Base-by-base conservation (phyloP, 2,329 filamentous ascomycete species). In the Colletotrichum magnum region DNA sequence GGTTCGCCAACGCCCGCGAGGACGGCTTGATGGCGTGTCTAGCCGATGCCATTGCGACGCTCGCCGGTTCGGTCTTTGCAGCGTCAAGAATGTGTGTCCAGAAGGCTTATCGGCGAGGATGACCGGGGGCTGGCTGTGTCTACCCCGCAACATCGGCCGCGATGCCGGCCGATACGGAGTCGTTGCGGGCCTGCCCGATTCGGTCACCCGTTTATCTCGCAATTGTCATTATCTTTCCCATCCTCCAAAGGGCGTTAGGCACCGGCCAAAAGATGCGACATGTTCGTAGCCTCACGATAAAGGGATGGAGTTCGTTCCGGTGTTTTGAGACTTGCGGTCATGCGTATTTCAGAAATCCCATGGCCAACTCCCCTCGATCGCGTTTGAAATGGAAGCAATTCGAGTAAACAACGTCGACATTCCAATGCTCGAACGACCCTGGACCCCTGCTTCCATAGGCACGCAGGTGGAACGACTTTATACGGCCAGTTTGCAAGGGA, bases 1-100 rank as follows among this genome's bases (percentile, higher is more conserved):
- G 36, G 13, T 65, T 59, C 24, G 62, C 62, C 16, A 65, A 48
- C 12, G 54, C 54, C 26, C 62, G 18, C 62, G 9, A 18, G 5
- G 62, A 65, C 15, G 62, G 54, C 5, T 59, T 47, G 39, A 65
- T 39, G 6, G 39, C 47, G 36, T 39, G 24, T 2, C 28, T 28
- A 13, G 6, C 51, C 18, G 7, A 58, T 28, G 43, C 15, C 61
- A 58, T 58, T 21, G 24, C 5, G 18, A 32, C 41, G 16, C 15
- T 15, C 16, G 21, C 41, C 18, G 36, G 36, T 21, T 56, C 21
- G 28, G 7, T 7, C 16, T 45, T 36, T 24, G 10, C 6, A 36
- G 32, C 32, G 32, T 7, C 4, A 7, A 57, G 12, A 2, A 2
- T 10, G 5, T 0, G 6, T 10, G 3, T 43, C 3, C 0, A n/a